Conservation (phyloP, 257 asterid genomes). For the Nyctanthes arbortristis region DNA sequence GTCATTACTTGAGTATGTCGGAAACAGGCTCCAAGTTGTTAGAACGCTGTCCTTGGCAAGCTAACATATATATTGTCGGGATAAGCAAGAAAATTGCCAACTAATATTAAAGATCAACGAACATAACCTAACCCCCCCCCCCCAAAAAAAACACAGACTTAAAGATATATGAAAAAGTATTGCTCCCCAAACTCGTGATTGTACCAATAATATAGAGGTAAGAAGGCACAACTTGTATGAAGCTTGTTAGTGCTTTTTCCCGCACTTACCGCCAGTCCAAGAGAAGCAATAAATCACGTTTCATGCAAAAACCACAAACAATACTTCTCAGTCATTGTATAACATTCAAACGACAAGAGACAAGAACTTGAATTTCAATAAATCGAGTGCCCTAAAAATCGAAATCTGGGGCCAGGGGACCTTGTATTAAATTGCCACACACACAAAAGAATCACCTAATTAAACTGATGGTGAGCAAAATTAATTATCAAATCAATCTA, state of each 20-base stretch:
- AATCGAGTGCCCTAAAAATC: constrained; percentile 8
- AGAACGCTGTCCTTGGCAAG: background rate
- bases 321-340: background rate
- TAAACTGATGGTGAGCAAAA: background rate
- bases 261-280: constrained; percentile 12
- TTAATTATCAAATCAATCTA: no score
- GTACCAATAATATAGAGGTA: constrained; percentile 1
- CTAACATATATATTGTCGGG: constrained; percentile 5
- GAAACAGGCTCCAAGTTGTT: constrained; percentile 14
- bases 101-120: constrained; percentile 15
- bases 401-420: background rate
- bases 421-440: background rate
- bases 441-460: background rate
- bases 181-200: background rate
- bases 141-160: background rate
- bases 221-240: background rate
- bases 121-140: constrained; percentile 25
- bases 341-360: background rate
- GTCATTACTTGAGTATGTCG: constrained; percentile 1
- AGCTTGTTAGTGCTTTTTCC: constrained; percentile 21
- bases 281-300: constrained; percentile 5
- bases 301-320: constrained; percentile 30
- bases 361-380: background rate
- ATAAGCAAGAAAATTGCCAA: constrained; percentile 3
- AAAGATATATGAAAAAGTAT: background rate